A percentile compares a stretch with the other conserved stretches of the same genome.
These are phyloP conservation scores for Anastatica hierochuntica DNA, from an alignment of 345 rosid species.

Conservation along the genomic window DNA sequence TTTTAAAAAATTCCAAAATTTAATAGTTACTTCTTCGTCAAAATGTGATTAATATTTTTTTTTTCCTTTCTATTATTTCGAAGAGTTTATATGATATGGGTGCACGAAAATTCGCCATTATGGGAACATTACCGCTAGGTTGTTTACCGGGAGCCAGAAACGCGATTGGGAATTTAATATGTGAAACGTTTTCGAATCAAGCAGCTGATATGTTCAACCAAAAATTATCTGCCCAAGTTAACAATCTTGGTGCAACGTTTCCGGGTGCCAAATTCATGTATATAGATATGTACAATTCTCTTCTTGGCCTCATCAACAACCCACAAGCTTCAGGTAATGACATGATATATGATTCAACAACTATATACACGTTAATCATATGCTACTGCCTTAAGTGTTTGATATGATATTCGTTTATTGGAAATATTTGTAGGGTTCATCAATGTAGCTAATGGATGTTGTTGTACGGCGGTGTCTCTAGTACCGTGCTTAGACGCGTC, in stretches of 20 bases:
- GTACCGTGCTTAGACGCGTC: conserved; percentile 22
- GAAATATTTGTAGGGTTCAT: conserved; percentile 6
- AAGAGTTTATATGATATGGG: conserved; percentile 39
- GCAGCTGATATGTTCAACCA: conserved; percentile 44
- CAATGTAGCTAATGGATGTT: conserved; percentile 17
- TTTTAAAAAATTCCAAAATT: too few species aligned
- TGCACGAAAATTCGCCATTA: conserved; percentile 49
- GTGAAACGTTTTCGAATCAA: conserved; percentile 30
- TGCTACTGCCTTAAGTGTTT: background rate
- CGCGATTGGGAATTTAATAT: conserved; percentile 30
- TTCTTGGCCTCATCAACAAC: conserved; percentile 38
- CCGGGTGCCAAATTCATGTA: conserved; percentile 32
- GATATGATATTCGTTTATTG: background rate
- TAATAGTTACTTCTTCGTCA: background rate
- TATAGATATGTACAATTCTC: conserved; percentile 35
- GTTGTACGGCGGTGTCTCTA: conserved; percentile 9
- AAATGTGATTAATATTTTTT: background rate
- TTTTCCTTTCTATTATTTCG: background rate
- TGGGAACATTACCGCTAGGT: conserved; percentile 36
- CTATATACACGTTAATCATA: background rate
- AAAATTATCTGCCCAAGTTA: conserved; percentile 27
- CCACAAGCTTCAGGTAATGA: conserved; percentile 25
- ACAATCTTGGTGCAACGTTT: conserved; percentile 24
- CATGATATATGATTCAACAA: background rate
- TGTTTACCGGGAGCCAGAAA: conserved; percentile 51